phyloP scores from a whole-genome alignment of 1,284 basidiomycete species.

The Tylopilus sp. region DNA sequence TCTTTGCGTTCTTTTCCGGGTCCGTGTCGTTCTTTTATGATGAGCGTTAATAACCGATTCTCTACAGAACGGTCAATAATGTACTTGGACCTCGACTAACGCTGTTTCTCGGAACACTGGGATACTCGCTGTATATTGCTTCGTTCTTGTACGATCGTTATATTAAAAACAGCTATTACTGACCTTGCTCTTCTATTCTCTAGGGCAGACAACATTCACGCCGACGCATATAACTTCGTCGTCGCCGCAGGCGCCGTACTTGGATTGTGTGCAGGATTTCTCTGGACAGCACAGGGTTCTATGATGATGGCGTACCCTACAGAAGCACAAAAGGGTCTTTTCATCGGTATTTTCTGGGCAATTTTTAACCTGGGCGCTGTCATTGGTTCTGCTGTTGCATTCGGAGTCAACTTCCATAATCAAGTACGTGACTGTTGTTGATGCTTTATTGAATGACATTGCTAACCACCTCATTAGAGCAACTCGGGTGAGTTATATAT shows the following conservation, averaged over 20 bases:
- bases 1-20: conserved; percentile 46
- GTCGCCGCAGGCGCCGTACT: conserved; percentile 79
- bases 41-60: neutral
- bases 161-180: neutral
- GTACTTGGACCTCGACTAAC: conserved; percentile 72
- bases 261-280: conserved; percentile 77
- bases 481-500: conserved; percentile 25
- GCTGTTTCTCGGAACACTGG: conserved; percentile 67
- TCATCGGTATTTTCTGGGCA: conserved; percentile 76
- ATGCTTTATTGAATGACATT: neutral
- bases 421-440: conserved; percentile 33
- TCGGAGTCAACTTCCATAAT: conserved; percentile 56
- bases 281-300: conserved; percentile 86
- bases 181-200: neutral
- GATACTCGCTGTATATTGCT: conserved; percentile 74
- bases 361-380: conserved; percentile 76
- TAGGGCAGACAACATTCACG: conserved; percentile 69
- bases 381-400: conserved; percentile 64
- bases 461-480: conserved; percentile 11
- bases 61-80: conserved; percentile 68
- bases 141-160: conserved; percentile 57
- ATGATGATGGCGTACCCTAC: conserved; percentile 84
- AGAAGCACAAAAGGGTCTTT: conserved; percentile 73
- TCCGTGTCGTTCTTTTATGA: conserved; percentile 15
- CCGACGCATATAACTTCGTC: conserved; percentile 59